Conservation (phyloP, 495 filamentous ascomycete species). For the Sabuloglossum arenarium region DNA sequence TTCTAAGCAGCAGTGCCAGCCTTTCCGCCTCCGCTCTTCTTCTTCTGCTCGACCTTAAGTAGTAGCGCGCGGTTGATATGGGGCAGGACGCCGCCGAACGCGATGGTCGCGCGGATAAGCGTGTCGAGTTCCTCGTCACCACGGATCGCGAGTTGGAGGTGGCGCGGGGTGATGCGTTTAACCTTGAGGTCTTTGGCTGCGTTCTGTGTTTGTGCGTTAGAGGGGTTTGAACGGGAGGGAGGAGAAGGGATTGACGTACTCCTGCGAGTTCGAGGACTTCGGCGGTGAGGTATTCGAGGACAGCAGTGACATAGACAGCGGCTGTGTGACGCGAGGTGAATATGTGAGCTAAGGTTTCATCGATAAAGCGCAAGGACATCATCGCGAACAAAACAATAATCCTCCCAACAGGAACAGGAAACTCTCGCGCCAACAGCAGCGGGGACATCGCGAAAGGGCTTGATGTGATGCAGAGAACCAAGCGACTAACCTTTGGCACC, state of each 20-base stretch:
- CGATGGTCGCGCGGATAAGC: conserved; percentile 91
- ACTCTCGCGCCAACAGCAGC: too few relatives aligned
- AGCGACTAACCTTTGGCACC: conserved; percentile 73
- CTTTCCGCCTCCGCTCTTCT: conserved; percentile 48
- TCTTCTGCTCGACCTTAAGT: conserved; percentile 99
- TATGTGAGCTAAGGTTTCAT: neutral
- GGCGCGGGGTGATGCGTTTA: conserved; percentile 97
- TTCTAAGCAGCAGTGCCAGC: neutral
- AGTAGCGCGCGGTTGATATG: conserved; percentile 97
- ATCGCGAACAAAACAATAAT: too few relatives aligned
- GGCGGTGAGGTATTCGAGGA: conserved; percentile 93
- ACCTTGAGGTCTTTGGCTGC: conserved; percentile 98
- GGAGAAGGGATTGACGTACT: conserved; percentile 23
- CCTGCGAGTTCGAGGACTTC: conserved; percentile 97
- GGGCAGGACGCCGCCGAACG: conserved; percentile 91
- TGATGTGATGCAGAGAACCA: too few relatives aligned
- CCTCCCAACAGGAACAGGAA: too few relatives aligned
- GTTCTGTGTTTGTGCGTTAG: conserved; percentile 28
- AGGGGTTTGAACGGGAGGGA: neutral
- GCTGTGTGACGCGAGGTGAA: conserved; percentile 23
- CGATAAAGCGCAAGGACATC: too few relatives aligned
- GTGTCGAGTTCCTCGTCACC: conserved; percentile 97
- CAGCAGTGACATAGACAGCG: conserved; percentile 93
- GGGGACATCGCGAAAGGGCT: too few relatives aligned
- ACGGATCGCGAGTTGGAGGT: conserved; percentile 93